Evolutionary conservation across 2,329 filamentous ascomycete genomes (phyloP).

Genomic region (Aciculosporium take): DNA sequence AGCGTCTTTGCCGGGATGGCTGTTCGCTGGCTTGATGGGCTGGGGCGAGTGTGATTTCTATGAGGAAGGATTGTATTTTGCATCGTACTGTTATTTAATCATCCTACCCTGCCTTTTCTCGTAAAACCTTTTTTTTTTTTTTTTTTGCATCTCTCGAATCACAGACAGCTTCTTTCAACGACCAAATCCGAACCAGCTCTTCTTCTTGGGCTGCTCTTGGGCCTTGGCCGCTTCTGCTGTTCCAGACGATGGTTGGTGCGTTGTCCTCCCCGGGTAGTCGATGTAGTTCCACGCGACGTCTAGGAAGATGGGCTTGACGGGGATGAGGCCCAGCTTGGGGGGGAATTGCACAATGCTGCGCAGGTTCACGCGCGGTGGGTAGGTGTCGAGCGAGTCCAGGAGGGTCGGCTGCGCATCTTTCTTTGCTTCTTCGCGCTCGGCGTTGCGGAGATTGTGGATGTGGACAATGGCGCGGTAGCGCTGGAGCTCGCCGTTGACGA

Average conservation of each 20-base stretch:
- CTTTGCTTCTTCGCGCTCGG: slow-evolving; percentile 27
- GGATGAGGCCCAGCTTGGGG: slow-evolving; percentile 66
- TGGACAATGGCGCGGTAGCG: slow-evolving; percentile 78
- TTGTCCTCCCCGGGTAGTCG: slow-evolving; percentile 58
- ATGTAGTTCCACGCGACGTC: slow-evolving; percentile 98
- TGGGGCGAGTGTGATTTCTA: too few species aligned
- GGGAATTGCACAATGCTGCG: slow-evolving; percentile 76
- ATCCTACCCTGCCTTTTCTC: background rate
- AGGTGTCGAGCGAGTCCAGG: slow-evolving; percentile 61
- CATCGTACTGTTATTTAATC: background rate
- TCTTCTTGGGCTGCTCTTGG: slow-evolving; percentile 37
- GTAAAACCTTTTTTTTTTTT: background rate
- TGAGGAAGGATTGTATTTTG: too few species aligned
- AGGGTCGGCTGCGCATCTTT: slow-evolving; percentile 34
- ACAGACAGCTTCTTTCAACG: slow-evolving; percentile 21
- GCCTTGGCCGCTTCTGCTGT: slow-evolving; percentile 23
- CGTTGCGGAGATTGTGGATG: slow-evolving; percentile 50
- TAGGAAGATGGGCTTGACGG: slow-evolving; percentile 89
- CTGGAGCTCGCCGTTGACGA: slow-evolving; percentile 58
- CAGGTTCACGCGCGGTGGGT: slow-evolving; percentile 61
- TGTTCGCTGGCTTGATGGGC: too few species aligned
- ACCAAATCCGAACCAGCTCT: slow-evolving; percentile 66
- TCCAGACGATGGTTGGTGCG: slow-evolving; percentile 2
- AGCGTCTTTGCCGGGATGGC: too few species aligned
- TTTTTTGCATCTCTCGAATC: background rate